Evolutionary conservation across 192 early-diverging fungal species (phyloP), one percentile per base, ranked within the genome.

Genomic region (Podila horticola): DNA sequence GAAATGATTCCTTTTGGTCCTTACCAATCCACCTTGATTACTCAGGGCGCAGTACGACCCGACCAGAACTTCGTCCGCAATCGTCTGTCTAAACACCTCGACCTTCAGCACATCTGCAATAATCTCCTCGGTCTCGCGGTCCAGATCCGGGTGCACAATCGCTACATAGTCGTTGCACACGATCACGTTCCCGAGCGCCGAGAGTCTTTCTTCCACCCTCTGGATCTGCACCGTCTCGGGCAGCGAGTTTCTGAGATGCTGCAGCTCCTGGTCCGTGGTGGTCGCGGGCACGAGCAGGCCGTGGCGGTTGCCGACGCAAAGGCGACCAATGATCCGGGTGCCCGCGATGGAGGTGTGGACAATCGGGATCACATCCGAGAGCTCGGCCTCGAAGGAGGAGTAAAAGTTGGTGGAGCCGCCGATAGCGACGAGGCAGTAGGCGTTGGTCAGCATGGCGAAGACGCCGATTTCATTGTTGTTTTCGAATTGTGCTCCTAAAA

Each of bases 321-420:
- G 87, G 17, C 97, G 91, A 58, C 97, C 97, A 64, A 99, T 89
- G 74, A 99, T 97, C 60, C 97, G 93, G 20, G 94, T 97, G 41
- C 97, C 97, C 66, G 92, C 97, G 74, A 99, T 97, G 13, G 94
- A 94, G 30, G 96, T 95, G 84, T 98, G 96, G 69, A 99, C 88
- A 31, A 99, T 94, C 8, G 97, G 97, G 75, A 99, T 87, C 12
- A 97, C 94, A 83, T 98, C 97, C 33, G 86, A 88, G 11, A 99
- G 88, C 86, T 98, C 95, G 82, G 90, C 88, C 84, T 98, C 97
- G 74, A 98, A 98, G 51, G 94, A 24, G 20, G 52, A 93, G 88
- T 99, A 99, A 89, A 99, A 99, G 92, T 99, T 99, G 74, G 97
- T 97, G 11, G 96, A 97, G 51, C 97, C 97, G 71, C 97, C 97